Evolutionary conservation across 1,284 basidiomycete genomes (phyloP).

Genomic region (Acaromyces ingoldii): DNA sequence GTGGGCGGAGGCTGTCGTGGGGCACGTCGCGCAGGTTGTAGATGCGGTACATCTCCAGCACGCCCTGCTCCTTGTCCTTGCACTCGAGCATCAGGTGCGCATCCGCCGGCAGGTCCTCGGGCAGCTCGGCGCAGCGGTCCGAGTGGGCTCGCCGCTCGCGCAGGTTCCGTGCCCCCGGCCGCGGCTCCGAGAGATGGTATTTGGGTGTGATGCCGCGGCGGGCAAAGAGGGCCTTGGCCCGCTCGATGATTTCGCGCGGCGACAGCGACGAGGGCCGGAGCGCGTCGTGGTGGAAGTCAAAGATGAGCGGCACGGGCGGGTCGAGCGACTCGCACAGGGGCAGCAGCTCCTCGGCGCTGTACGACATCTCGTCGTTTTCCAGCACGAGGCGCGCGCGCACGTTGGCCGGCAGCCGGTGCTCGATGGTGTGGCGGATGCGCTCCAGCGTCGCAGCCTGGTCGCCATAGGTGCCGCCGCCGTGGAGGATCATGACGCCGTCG

Average conservation of each 20-base stretch:
- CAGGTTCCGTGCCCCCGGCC: conserved; percentile 16
- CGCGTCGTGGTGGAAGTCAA: conserved; percentile 45
- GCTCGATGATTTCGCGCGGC: conserved; percentile 61
- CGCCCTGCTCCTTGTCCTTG: conserved; percentile 88
- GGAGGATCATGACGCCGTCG: conserved; percentile 72
- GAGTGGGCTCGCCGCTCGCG: conserved; percentile 73
- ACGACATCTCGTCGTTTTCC: conserved; percentile 89
- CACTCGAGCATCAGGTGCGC: conserved; percentile 86
- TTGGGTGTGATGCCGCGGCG: conserved; percentile 71
- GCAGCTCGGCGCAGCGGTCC: conserved; percentile 67
- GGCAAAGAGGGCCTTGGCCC: conserved; percentile 70
- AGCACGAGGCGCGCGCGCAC: conserved; percentile 72
- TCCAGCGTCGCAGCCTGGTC: conserved; percentile 69
- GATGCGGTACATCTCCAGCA: conserved; percentile 74
- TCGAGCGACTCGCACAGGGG: conserved; percentile 74
- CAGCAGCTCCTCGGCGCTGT: conserved; percentile 77
- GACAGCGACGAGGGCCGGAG: conserved; percentile 46
- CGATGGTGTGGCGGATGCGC: conserved; percentile 69
- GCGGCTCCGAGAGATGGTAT: conserved; percentile 73
- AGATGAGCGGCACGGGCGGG: conserved; percentile 67
- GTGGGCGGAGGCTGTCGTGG: conserved; percentile 57
- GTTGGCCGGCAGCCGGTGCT: conserved; percentile 59
- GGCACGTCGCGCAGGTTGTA: conserved; percentile 67
- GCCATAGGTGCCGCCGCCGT: conserved; percentile 67
- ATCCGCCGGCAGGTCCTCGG: conserved; percentile 56